Evolutionary conservation across 176 grass and related monocot species (phyloP), one percentile per base, ranked within the genome.

Genomic region (Aechmea fasciata): DNA sequence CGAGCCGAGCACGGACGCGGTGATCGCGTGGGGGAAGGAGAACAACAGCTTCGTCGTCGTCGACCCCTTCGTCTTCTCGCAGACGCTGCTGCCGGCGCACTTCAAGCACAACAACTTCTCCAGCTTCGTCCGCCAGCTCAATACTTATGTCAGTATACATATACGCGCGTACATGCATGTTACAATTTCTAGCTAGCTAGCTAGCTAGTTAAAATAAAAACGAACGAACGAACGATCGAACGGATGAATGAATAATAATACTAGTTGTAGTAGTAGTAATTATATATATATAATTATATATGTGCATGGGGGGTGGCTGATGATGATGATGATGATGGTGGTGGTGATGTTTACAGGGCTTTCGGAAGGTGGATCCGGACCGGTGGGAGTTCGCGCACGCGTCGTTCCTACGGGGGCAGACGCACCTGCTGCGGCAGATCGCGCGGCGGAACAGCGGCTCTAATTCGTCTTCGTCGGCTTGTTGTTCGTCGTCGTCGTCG

Each of bases 21-120:
- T 81, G 1, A 77, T 97, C 55, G 48, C 65, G 3, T 97, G 93
- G 93, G 89, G 93, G 11, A 50, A 28, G 52, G 86, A 71, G 2
- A 85, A 14, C 84, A 92, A 92, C 85, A 92, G 86, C 83, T 92
- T 97, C 81, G 73, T 97, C 50, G 86, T 97, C n/a, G 75, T 61
- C 14, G 93, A 90, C 63, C 82, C 86, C 2, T 90, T 92, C 78
- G 86, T 51, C 24, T 97, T 97, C 84, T 87, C 84, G 51, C 86
- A 81, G 77, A 72, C 76, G 28, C 79, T 97, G 14, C 86, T 97
- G 11, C 89, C 93, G 8, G 53, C 86, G 0, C 84, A 97, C 80
- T 97, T 97, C 77, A 97, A 97, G 86, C 89, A 92, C 80, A 76
- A 71, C 63, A 97, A 97, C 76, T 97, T 97, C 86, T 92, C 85